phyloP scores from a whole-genome alignment of 768 basidiomycete genomes.

The Trametes cinnabarina region DNA sequence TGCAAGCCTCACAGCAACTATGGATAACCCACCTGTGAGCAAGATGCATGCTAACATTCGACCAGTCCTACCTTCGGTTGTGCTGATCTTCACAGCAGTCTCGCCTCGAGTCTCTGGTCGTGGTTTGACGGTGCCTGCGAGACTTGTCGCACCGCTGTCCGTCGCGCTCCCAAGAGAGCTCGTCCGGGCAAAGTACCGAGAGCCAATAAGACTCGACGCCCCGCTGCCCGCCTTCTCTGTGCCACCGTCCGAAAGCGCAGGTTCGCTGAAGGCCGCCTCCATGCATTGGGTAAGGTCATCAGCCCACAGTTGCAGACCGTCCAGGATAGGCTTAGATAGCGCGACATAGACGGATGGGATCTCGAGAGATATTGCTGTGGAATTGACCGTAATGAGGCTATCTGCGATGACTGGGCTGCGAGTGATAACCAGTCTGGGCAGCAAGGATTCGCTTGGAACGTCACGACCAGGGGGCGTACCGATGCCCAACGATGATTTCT shows the following conservation, averaged over 20 bases:
- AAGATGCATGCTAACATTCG: background rate
- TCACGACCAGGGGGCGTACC: conserved; percentile 17
- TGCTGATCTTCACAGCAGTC: conserved; percentile 47
- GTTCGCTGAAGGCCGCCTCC: conserved; percentile 41
- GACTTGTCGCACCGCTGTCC: conserved; percentile 38
- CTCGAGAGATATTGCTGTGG: conserved; percentile 24
- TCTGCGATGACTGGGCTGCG: background rate
- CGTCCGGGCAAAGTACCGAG: conserved; percentile 63
- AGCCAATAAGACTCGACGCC: conserved; percentile 72
- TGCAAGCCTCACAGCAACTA: conserved; percentile 43
- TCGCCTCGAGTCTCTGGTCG: conserved; percentile 32
- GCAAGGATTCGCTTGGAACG: background rate
- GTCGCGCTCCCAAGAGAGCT: conserved; percentile 35
- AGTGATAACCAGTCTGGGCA: conserved; percentile 23
- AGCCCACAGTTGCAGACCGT: conserved; percentile 82
- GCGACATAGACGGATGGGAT: conserved; percentile 65
- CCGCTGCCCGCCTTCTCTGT: conserved; percentile 40
- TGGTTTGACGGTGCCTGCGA: conserved; percentile 16
- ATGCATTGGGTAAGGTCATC: conserved; percentile 81
- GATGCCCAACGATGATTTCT: conserved; percentile 1
- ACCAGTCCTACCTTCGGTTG: conserved; percentile 35
- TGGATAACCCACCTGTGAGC: background rate
- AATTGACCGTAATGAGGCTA: conserved; percentile 7
- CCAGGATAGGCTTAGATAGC: conserved; percentile 63
- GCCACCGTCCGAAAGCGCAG: conserved; percentile 20